A percentile compares a stretch with the other conserved stretches of the same genome.
These are phyloP conservation scores for Yamadazyma spencermartinsiae DNA, from an alignment of 1,139 yeast genomes.

Conservation along the genomic window DNA sequence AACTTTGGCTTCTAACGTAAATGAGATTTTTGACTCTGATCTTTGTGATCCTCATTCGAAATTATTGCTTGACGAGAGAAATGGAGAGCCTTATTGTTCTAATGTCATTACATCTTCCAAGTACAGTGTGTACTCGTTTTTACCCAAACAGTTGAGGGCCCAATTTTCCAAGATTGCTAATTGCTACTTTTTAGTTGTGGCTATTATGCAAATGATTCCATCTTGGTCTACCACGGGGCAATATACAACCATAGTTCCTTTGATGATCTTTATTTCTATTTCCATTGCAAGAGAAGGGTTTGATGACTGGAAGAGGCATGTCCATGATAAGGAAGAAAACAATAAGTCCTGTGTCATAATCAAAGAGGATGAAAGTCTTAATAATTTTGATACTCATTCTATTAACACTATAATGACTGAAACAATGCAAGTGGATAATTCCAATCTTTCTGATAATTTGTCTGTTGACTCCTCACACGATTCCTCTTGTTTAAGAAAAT, in stretches of 20 bases:
- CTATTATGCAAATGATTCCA: conserved; percentile 93
- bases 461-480: conserved; percentile 16
- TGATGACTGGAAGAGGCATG: conserved; percentile 88
- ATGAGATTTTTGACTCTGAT: conserved; percentile 28
- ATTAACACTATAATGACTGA: conserved; percentile 40
- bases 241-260: conserved; percentile 90
- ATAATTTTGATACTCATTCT: conserved; percentile 37
- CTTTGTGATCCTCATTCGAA: conserved; percentile 26
- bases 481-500: conserved; percentile 23
- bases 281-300: conserved; percentile 91
- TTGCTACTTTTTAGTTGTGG: conserved; percentile 79
- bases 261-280: conserved; percentile 82
- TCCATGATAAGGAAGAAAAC: conserved; percentile 84
- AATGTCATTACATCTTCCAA: conserved; percentile 85
- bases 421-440: conserved; percentile 18
- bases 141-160: conserved; percentile 85
- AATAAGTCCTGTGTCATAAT: conserved; percentile 53
- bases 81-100: conserved; percentile 58
- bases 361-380: conserved; percentile 28
- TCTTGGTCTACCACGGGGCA: conserved; percentile 98
- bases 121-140: conserved; percentile 75
- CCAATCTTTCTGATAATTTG: not conserved
- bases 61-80: conserved; percentile 56
- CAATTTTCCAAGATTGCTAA: conserved; percentile 94
- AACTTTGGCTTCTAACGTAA: conserved; percentile 32